Percentiles rank a stretch among this genome's conserved stretches.
Evolutionary conservation across 805 yeast species (phyloP).

Genomic region (Monosporozyma yasuniensis): DNA sequence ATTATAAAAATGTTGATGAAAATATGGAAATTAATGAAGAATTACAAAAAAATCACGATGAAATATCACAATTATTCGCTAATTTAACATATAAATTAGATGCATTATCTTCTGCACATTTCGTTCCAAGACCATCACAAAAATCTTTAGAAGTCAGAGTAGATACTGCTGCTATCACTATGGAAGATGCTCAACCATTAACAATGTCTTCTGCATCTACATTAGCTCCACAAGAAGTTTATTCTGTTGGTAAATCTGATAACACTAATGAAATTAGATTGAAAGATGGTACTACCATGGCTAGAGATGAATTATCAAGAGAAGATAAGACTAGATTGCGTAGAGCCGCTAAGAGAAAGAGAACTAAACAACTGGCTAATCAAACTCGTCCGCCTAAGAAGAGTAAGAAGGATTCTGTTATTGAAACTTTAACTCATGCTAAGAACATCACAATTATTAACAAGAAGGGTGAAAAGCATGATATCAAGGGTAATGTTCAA

Average conservation of each 20-base stretch:
- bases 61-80: constrained; percentile 57
- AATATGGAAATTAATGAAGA: constrained; percentile 51
- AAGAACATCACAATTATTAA: constrained; percentile 74
- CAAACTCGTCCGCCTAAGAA: constrained; percentile 32
- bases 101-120: constrained; percentile 88
- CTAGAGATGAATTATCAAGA: constrained; percentile 71
- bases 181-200: constrained; percentile 96
- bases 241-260: constrained; percentile 40
- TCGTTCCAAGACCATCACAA: constrained; percentile 82
- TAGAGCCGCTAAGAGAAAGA: constrained; percentile 77
- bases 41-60: constrained; percentile 64
- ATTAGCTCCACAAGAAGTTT: constrained; percentile 93
- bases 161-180: constrained; percentile 68
- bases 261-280: constrained; percentile 55
- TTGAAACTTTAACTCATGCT: constrained; percentile 61
- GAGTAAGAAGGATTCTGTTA: constrained; percentile 51
- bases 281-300: constrained; percentile 69
- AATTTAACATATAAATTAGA: constrained; percentile 66
- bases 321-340: constrained; percentile 83
- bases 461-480: constrained; percentile 65
- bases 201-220: constrained; percentile 63
- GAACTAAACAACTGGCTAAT: constrained; percentile 39
- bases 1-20: constrained; percentile 46
- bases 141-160: constrained; percentile 74
- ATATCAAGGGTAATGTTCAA: constrained; percentile 58